Base-by-base conservation (phyloP, 495 filamentous ascomycete genomes). In the Saxophila tyrrhenica region DNA sequence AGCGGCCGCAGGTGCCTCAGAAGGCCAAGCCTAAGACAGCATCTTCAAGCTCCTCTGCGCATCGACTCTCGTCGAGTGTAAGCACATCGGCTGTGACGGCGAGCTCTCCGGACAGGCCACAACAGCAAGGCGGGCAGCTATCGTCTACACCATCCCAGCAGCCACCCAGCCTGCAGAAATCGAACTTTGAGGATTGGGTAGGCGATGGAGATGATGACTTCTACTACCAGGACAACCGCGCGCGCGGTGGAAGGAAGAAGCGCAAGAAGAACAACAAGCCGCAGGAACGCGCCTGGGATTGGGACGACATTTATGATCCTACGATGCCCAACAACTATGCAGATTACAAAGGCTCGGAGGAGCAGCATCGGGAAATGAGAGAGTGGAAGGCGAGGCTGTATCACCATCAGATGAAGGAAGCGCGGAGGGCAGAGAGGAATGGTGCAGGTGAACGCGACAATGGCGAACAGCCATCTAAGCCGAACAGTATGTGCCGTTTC, bases 261-360 rank as follows among this genome's bases (percentile, higher is more conserved):
- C 81, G 89, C 75, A 92, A 91, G 75, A 80, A 81, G 59, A 72
- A 75, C 38, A 73, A 78, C 39, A 67, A 76, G 7, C 76, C 71
- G 41, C 85, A 86, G 41, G 25, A 44, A 2, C 49, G 42, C 23
- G 19, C 39, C 8, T 57, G 53, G 54, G 52, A 51, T 44, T 96
- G 90, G 91, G 87, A 95, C 64, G 90, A 94, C 65, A 81, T 90
- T 43, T 97, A 95, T 62, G 91, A 95, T 62, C 86, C 88, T 0
- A 75, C 84, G 1, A 70, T 84, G 20, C 91, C 91, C 0, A 95
- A 89, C 39, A 87, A 80, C 52, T 89, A 91, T 54, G 82, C 89
- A 45, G 86, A 94, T 65, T 96, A 94, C 64, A 79, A 85, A 45
- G 73, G 82, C 38, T 91, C 88, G 57, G 89, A 94, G 25, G 91